Base-by-base conservation (phyloP, 257 asterid genomes). In the Scutellaria minor region DNA sequence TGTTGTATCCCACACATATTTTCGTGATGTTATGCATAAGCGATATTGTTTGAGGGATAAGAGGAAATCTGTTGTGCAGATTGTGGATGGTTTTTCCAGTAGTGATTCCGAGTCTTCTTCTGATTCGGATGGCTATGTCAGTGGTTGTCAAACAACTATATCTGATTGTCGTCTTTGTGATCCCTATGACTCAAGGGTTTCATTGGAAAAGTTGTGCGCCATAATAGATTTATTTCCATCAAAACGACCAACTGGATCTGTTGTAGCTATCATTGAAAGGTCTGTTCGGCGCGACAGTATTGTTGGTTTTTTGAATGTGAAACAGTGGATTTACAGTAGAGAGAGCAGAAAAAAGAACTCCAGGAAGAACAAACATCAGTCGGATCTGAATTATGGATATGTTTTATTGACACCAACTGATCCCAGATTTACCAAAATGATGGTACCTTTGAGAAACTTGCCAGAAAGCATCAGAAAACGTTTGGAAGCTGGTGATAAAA, bases 241-340 rank as follows among this genome's bases (percentile, higher is more conserved):
- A 31, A 91, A 89, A 66, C 86, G 98, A 42, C 98, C 98, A 7
- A 93, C 96, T 47, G 97, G 98, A 52, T 75, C 79, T 73, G 96
- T 93, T 75, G 96, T 91, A 53, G 88, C 92, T 46, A 64, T 93
- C 64, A 69, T 88, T 44, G 93, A 85, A 72, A 81, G 76, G 68
- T 91, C 98, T 37, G 62, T 67, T 56, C 83, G 90, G 8, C 83
- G 96, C 65, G 88, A 88, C 40, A 73, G 73, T 7, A 46, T 93
- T 70, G 90, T 89, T 61, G 97, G 97, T 40, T 91, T 83, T 74
- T 83, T 93, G 70, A 75, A 84, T 79, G 86, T 83, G 57, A 89
- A 89, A 85, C 89, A 85, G 84, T 91, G 88, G 88, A 70, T 84
- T 65, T 68, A 66, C 56, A 73, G 81, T 58, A 74, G 83, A 72